Percentiles rank a stretch among this genome's conserved stretches.
Evolutionary conservation across 768 basidiomycete genomes (phyloP).

Genomic region (Boletus subparvulus): DNA sequence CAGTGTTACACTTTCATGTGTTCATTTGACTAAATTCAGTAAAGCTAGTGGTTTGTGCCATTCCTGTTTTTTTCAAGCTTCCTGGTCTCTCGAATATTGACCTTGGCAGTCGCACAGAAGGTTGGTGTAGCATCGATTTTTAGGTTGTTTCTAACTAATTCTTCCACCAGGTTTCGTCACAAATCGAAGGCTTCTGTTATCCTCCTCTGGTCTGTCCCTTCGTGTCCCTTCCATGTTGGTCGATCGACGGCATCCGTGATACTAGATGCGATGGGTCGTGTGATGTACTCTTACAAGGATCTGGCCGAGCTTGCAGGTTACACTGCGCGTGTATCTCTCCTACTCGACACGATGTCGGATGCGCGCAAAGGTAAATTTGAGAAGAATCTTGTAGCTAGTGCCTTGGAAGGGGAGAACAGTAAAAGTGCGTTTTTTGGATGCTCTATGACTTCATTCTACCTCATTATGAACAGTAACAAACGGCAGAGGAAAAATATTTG

Average conservation of each 20-base stretch:
- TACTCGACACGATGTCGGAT: slow-evolving; percentile 90
- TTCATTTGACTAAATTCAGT: slow-evolving; percentile 11
- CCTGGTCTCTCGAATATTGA: slow-evolving; percentile 68
- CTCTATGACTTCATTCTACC: background rate
- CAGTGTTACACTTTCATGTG: slow-evolving; percentile 29
- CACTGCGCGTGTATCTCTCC: slow-evolving; percentile 83
- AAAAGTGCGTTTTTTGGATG: slow-evolving; percentile 51
- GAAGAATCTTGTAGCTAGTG: slow-evolving; percentile 81
- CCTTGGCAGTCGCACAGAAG: slow-evolving; percentile 87
- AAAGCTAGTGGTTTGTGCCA: slow-evolving; percentile 83
- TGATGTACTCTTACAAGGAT: slow-evolving; percentile 98
- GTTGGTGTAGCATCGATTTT: slow-evolving; percentile 36
- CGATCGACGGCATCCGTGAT: background rate
- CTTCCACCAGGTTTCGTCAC: slow-evolving; percentile 80
- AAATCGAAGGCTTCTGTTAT: slow-evolving; percentile 85
- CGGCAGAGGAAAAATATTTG: slow-evolving; percentile 74
- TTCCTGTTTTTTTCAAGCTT: slow-evolving; percentile 89
- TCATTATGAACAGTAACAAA: slow-evolving; percentile 58
- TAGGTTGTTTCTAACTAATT: background rate
- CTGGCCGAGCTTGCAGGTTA: slow-evolving; percentile 94
- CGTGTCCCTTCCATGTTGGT: slow-evolving; percentile 1
- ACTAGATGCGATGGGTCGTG: slow-evolving; percentile 87
- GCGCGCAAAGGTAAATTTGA: slow-evolving; percentile 81
- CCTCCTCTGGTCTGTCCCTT: slow-evolving; percentile 65
- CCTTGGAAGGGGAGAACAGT: slow-evolving; percentile 69